These are phyloP conservation scores for Bondarzewia mesenterica DNA, from an alignment of 1,284 basidiomycete genomes.

Conservation along the genomic window DNA sequence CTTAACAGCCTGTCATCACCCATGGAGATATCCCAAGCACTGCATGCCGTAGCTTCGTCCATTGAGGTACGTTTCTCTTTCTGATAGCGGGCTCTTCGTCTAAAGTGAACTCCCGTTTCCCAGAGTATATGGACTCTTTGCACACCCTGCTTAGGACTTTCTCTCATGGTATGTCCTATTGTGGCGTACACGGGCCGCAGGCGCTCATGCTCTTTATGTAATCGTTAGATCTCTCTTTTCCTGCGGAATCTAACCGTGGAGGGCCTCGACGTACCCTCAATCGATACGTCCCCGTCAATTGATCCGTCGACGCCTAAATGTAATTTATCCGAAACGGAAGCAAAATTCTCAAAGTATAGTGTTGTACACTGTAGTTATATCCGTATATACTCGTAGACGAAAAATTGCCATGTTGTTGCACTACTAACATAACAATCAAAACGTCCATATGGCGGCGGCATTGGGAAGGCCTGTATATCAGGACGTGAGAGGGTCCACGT, in stretches of 20 bases:
- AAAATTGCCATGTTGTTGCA: background rate
- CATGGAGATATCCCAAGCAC: slow-evolving; percentile 20
- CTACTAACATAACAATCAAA: too few species aligned
- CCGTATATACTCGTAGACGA: background rate
- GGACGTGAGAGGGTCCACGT: too few species aligned
- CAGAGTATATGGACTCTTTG: slow-evolving; percentile 25
- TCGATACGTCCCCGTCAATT: background rate
- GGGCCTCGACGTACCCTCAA: background rate
- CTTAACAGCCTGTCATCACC: slow-evolving; percentile 38
- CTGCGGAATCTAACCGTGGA: slow-evolving; percentile 1
- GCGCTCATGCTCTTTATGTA: background rate
- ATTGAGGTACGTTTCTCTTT: slow-evolving; percentile 23
- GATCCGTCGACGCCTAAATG: background rate
- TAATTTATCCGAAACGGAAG: background rate
- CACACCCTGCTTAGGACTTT: slow-evolving; percentile 26
- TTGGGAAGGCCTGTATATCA: too few species aligned
- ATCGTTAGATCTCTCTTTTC: background rate
- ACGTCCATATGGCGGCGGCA: too few species aligned
- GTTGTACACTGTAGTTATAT: background rate
- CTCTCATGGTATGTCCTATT: slow-evolving; percentile 25
- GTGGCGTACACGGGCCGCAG: background rate
- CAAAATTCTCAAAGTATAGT: background rate
- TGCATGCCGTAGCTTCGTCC: slow-evolving; percentile 21
- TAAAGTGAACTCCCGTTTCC: slow-evolving; percentile 2
- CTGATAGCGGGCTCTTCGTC: slow-evolving; percentile 7